Base-by-base conservation (phyloP, 306 rosid species). In the Citrullus amarus region DNA sequence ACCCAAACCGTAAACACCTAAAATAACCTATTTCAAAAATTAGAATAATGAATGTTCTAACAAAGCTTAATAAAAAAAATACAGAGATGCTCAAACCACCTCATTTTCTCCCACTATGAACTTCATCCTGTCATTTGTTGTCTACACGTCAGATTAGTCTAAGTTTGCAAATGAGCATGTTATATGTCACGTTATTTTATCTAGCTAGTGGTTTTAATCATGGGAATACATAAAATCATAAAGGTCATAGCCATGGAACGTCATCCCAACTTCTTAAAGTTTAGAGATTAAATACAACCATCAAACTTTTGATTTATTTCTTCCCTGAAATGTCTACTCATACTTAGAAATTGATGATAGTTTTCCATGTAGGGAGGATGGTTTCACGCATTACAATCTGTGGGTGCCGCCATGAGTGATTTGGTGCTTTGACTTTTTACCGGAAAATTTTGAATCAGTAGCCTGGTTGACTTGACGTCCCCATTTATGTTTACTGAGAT, bases 401-500 rank as follows among this genome's bases (percentile, higher is more conserved):
- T 28, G 41, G 41, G 39, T 46, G 57, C 20, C 38, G 39, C 39
- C 76, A 44, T 46, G 53, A 70, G 57, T 13, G 76, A 70, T 70
- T 14, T 30, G 22, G 59, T 48, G 43, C 59, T 72, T 48, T 6
- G 10, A 72, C 28, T 50, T 50, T 72, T 72, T 72, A 72, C 77
- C 13, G 60, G 59, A 70, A 46, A 22, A 5, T 46, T 70, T 70
- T 46, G 55, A 70, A 72, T 13, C 59, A 71, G 15, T 48, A 48
- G 59, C 60, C 59, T 72, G 77, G 25, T 72, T 72, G 57, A 70
- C 77, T 50, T 28, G 59, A 72, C 77, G 50, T 48, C 39, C 25
- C 77, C 77, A 50, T 50, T 72, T 72, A 72, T 70, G 46, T 48
- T 14, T 72, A 72, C 77, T 16, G 77, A 48, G 59, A 72, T 25